phyloP scores from a whole-genome alignment of 768 basidiomycete genomes.

The Tulasnella sp. region DNA sequence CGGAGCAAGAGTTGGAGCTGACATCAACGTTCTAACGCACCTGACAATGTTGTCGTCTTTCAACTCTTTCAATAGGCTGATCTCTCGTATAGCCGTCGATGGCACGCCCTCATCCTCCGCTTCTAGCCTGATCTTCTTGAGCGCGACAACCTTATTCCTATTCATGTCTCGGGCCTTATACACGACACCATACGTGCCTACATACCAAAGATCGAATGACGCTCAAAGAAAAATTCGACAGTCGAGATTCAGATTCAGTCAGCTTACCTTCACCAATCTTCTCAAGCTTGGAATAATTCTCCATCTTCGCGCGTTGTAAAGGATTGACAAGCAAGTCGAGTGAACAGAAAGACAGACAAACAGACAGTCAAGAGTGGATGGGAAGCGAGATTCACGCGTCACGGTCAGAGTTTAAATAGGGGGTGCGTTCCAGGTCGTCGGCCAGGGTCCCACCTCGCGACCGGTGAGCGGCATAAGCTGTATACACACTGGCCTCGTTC shows the following conservation, averaged over 20 bases:
- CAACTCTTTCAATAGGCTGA: constrained; percentile 91
- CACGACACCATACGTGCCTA: constrained; percentile 96
- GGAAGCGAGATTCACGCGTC: no score
- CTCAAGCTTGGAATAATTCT: constrained; percentile 92
- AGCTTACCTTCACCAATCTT: constrained; percentile 81
- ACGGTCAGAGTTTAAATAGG: no score
- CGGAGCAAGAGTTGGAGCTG: not conserved
- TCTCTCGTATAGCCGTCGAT: constrained; percentile 95
- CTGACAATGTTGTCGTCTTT: constrained; percentile 93
- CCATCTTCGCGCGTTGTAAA: constrained; percentile 18
- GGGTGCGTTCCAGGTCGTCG: no score
- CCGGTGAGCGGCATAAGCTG: no score
- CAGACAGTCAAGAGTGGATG: no score
- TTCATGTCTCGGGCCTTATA: constrained; percentile 86
- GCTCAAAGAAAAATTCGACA: constrained; percentile 2
- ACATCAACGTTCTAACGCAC: constrained; percentile 28
- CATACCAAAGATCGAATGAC: no score
- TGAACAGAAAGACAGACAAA: no score
- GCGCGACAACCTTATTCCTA: constrained; percentile 76
- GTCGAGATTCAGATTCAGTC: constrained; percentile 9
- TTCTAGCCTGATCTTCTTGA: constrained; percentile 98
- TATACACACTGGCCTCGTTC: no score
- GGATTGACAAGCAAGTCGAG: no score
- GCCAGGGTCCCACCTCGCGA: no score
- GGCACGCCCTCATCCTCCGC: constrained; percentile 99